Evolutionary conservation across 352 stramenopile genomes (phyloP).

Genomic region (Phytophthora idaei): DNA sequence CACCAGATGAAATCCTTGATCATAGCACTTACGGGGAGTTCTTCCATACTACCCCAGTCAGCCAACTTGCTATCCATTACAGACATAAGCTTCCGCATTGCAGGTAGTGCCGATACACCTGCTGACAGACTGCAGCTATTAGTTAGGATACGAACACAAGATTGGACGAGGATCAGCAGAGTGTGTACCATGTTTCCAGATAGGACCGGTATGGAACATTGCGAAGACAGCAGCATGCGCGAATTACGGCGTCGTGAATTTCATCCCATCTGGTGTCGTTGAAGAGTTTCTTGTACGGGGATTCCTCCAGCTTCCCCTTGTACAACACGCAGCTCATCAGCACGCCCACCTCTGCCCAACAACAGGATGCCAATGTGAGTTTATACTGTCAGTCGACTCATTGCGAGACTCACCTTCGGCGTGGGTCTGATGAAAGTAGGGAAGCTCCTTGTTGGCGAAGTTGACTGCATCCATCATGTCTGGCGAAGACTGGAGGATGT

Average conservation of each 20-base stretch:
- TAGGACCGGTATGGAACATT: conserved; percentile 75
- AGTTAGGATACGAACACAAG: conserved; percentile 8
- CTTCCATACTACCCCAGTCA: conserved; percentile 76
- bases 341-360: conserved; percentile 59
- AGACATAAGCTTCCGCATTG: conserved; percentile 79
- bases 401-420: conserved; percentile 44
- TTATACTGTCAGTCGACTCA: not conserved
- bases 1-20: not conserved
- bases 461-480: conserved; percentile 74
- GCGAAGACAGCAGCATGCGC: conserved; percentile 75
- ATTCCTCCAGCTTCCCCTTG: conserved; percentile 72
- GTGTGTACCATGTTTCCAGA: conserved; percentile 68
- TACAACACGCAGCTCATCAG: conserved; percentile 87
- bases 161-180: not conserved
- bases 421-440: conserved; percentile 65
- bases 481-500: conserved; percentile 66
- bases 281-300: conserved; percentile 84
- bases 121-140: conserved; percentile 61
- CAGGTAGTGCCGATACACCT: conserved; percentile 68
- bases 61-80: conserved; percentile 83
- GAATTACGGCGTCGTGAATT: conserved; percentile 72
- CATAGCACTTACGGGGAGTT: conserved; percentile 60
- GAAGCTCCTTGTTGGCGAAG: conserved; percentile 69
- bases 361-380: conserved; percentile 1
- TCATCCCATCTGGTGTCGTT: conserved; percentile 70